Percentiles rank a stretch among this genome's conserved stretches.
phyloP scores from a whole-genome alignment of 495 filamentous ascomycete species.

The Podospora bellae-mahoneyi region DNA sequence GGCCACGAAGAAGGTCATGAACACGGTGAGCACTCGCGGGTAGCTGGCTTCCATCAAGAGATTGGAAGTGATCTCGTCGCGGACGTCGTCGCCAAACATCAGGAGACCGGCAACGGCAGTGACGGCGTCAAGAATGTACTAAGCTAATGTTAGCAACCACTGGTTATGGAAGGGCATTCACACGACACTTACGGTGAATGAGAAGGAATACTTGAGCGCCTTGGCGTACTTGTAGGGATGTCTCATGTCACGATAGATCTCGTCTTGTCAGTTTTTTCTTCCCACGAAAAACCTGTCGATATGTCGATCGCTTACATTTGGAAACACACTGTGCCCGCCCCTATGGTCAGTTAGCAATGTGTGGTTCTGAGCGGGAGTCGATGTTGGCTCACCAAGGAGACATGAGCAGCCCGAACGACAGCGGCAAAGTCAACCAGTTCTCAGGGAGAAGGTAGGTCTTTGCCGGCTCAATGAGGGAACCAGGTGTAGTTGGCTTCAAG shows the following conservation, averaged over 20 bases:
- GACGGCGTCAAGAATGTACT: constrained; percentile 74
- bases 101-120: constrained; percentile 80
- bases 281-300: neutral
- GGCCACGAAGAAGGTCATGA: constrained; percentile 79
- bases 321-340: constrained; percentile 91
- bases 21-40: constrained; percentile 66
- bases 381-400: constrained; percentile 63
- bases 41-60: constrained; percentile 71
- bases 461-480: constrained; percentile 82
- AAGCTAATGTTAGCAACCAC: neutral
- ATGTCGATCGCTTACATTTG: constrained; percentile 52
- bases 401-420: constrained; percentile 94
- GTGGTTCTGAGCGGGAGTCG: neutral
- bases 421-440: constrained; percentile 85
- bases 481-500: constrained; percentile 73
- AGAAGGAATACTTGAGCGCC: constrained; percentile 75
- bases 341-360: constrained; percentile 19
- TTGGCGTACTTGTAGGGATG: constrained; percentile 82
- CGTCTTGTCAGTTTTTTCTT: neutral
- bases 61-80: constrained; percentile 87
- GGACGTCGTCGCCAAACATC: constrained; percentile 88
- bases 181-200: constrained; percentile 69
- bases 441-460: constrained; percentile 72
- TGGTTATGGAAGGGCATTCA: neutral
- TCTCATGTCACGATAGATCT: constrained; percentile 95